Evolutionary conservation across 345 rosid genomes (phyloP), one percentile per base, ranked within the genome.

Genomic region (Salix udensis): DNA sequence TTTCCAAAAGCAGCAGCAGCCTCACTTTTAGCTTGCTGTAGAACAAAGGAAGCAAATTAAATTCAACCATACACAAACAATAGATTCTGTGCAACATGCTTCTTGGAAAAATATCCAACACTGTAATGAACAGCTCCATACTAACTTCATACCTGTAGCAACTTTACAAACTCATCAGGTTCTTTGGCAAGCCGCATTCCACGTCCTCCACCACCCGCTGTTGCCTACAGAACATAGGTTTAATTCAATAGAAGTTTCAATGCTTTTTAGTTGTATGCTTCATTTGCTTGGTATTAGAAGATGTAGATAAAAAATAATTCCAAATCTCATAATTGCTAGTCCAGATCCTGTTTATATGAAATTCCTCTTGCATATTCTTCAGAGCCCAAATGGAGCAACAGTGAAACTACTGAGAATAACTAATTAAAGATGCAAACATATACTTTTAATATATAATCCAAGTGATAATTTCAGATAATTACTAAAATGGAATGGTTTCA

Each of bases 171-270:
- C 81, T 95, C 99, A 21, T 83, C 91, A 24, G 98, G 98, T 81
- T 89, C 96, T 79, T 91, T 95, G 67, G 98, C 98, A 73, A 95
- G 97, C 74, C 98, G 98, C 98, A 95, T 95, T 77, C 99, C 99
- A 84, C 97, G 94, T 66, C 98, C 97, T 76, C 98, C 99, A 85
- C 99, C 99, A 85, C 99, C 97, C 21, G 99, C 97, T 69, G 98
- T 95, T 84, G 99, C 99, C 99, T 93, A 74, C 24, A 82, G 77
- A 74, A 65, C 71, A 77, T 23, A 80, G 73, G 68, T 37, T 67
- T 31, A 19, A 66, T 60, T 28, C 67, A 60, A 23, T 4, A 21
- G n/a, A 55, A 65, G 48, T 58, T 44, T 46, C 67, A 16, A 46
- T 19, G 40, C 31, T 34, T 60, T 52, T 70, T 21, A 24, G 8